These are phyloP conservation scores for Neocallimastix lanati DNA, from an alignment of 192 early-diverging fungal species.

Conservation along the genomic window DNA sequence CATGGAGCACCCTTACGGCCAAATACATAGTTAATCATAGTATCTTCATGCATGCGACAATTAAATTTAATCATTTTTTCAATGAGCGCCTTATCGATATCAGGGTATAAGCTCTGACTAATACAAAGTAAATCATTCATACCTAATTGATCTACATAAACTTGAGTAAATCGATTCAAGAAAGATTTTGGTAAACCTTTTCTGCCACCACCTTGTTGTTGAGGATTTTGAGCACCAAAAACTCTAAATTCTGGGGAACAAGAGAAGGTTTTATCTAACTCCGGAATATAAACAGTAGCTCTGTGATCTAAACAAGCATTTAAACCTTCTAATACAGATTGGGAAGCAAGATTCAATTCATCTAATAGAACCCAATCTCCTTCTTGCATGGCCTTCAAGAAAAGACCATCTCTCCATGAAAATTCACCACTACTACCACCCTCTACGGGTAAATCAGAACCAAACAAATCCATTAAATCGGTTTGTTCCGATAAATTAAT, in stretches of 20 bases:
- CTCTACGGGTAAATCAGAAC: constrained; percentile 89
- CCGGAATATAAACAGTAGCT: constrained; percentile 84
- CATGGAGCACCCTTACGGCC: constrained; percentile 68
- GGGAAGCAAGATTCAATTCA: constrained; percentile 95
- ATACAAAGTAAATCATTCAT: constrained; percentile 67
- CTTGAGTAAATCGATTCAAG: constrained; percentile 89
- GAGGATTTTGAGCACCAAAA: constrained; percentile 94
- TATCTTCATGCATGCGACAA: constrained; percentile 62
- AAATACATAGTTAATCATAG: constrained; percentile 59
- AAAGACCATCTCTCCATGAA: constrained; percentile 94
- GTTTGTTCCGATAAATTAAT: constrained; percentile 98
- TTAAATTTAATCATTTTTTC: constrained; percentile 65
- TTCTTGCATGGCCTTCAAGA: constrained; percentile 82
- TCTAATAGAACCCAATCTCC: constrained; percentile 96
- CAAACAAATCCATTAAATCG: constrained; percentile 95
- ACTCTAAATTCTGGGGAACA: constrained; percentile 69
- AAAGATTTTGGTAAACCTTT: constrained; percentile 96
- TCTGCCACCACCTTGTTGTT: constrained; percentile 89
- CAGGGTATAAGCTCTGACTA: constrained; percentile 28
- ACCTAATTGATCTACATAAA: constrained; percentile 71
- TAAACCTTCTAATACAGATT: constrained; percentile 93
- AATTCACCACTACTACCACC: constrained; percentile 71
- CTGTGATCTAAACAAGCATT: constrained; percentile 98
- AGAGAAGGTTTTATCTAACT: constrained; percentile 73
- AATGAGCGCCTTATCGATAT: constrained; percentile 10